These are phyloP conservation scores for Sphagnum tenellum DNA, from an alignment of 225 moss, liverwort and hornwort species.

Conservation along the genomic window DNA sequence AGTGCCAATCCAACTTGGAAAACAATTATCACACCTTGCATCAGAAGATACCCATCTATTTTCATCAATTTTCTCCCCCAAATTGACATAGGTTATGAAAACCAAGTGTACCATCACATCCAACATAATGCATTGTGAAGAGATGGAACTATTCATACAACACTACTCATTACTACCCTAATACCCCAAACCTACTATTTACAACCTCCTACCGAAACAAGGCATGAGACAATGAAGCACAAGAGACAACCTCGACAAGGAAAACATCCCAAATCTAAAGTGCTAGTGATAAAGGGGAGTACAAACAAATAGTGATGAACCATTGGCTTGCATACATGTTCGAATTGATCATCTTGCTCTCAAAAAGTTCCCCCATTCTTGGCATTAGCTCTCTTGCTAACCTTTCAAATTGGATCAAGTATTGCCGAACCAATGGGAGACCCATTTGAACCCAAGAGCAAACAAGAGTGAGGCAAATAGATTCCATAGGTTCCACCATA, in stretches of 20 bases:
- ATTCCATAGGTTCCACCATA: too few relatives aligned
- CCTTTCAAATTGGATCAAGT: slow-evolving; percentile 95
- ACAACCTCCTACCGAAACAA: neutral
- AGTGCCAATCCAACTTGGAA: slow-evolving; percentile 93
- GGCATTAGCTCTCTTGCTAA: slow-evolving; percentile 94
- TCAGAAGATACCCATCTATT: neutral
- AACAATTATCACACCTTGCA: slow-evolving; percentile 91
- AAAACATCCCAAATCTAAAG: slow-evolving; percentile 99
- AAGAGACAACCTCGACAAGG: slow-evolving; percentile 55
- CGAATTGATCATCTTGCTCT: slow-evolving; percentile 91
- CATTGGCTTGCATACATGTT: slow-evolving; percentile 99
- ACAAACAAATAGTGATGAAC: too few relatives aligned
- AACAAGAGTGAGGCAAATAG: too few relatives aligned
- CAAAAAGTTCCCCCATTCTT: slow-evolving; percentile 86
- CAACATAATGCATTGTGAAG: too few relatives aligned
- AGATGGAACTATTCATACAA: too few relatives aligned
- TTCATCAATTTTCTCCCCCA: neutral
- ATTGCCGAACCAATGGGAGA: slow-evolving; percentile 92
- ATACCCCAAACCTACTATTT: neutral
- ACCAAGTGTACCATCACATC: too few relatives aligned
- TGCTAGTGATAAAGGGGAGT: slow-evolving; percentile 94
- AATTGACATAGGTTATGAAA: neutral
- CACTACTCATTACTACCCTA: too few relatives aligned
- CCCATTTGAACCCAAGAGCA: slow-evolving; percentile 45
- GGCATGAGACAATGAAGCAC: neutral